Base-by-base conservation (phyloP, 1,284 basidiomycete genomes). In the Neolentinus lepideus region DNA sequence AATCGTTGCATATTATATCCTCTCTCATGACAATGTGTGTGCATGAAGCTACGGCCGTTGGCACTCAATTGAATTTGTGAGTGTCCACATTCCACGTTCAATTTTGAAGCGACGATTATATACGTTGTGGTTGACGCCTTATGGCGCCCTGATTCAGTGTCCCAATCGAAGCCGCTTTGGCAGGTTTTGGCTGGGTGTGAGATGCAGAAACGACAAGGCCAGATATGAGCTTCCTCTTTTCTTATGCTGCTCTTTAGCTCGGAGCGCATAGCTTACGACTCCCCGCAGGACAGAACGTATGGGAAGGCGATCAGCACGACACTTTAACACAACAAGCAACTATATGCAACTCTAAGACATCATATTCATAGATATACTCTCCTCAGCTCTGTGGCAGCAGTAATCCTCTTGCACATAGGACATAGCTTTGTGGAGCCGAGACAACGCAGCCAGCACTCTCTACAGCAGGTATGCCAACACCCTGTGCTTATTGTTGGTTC, bases 351-450 rank as follows among this genome's bases (percentile, higher is more conserved):
- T 31, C 26, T 31, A 31, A 6, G 29, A 31, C 29, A 31, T 12
- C 4, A 4, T 31, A 31, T 31, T 61, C 65, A 81, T 58, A 81
- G 61, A 66, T 88, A 91, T 51, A 91, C 75, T 60, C 86, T 75
- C 56, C 88, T 76, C 62, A 91, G 69, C 61, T 90, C 88, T 12
- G 75, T 71, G 8, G 86, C 86, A 2, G 76, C 75, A 24, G 88
- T 91, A 57, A 91, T 91, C 51, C 89, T 79, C 67, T 90, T 89
- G 74, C 88, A 91, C 60, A 91, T 90, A 0, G 88, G 88, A 67
- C 88, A 91, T 14, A 90, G 74, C 64, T 84, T 88, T 2, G 87
- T 90, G 6, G 85, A 81, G n/a, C 85, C 86, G 46, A 91, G 73
- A 66, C 89, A 90, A 10, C 83, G 81, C 48, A 91, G 67, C 88